Conservation (phyloP, 129 eudicot genomes). For the Centella asiatica region DNA sequence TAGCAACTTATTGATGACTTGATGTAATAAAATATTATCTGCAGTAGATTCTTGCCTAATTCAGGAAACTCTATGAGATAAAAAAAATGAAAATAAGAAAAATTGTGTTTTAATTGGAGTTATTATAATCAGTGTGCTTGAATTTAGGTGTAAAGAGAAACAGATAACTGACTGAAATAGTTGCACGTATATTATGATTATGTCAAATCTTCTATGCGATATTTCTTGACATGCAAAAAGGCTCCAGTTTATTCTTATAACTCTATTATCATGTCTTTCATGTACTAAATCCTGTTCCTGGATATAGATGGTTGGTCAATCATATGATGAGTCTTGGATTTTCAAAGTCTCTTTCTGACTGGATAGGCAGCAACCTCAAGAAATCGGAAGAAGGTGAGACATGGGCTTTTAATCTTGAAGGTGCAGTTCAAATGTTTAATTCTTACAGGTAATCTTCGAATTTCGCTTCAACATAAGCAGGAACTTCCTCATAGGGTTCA, state of each 20-base stretch:
- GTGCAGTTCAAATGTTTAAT: constrained; percentile 77
- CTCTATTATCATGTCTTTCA: background rate
- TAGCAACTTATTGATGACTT: too few species aligned
- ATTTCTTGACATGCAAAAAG: background rate
- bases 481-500: background rate
- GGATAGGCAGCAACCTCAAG: constrained; percentile 88
- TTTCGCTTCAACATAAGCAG: background rate
- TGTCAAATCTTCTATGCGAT: background rate
- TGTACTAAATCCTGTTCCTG: constrained; percentile 5
- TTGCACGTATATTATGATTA: background rate
- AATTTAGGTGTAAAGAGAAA: too few species aligned
- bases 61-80: background rate
- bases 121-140: too few species aligned
- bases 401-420: constrained; percentile 87
- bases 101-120: too few species aligned
- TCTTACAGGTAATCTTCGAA: constrained; percentile 57
- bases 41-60: too few species aligned
- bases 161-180: too few species aligned
- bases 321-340: constrained; percentile 77
- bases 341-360: constrained; percentile 71
- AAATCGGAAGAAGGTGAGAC: constrained; percentile 61
- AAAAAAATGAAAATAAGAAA: too few species aligned
- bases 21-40: too few species aligned
- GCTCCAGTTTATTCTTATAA: background rate
- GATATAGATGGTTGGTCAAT: constrained; percentile 81